Base-by-base conservation (phyloP, 768 basidiomycete genomes). In the Lactarius tabidus region DNA sequence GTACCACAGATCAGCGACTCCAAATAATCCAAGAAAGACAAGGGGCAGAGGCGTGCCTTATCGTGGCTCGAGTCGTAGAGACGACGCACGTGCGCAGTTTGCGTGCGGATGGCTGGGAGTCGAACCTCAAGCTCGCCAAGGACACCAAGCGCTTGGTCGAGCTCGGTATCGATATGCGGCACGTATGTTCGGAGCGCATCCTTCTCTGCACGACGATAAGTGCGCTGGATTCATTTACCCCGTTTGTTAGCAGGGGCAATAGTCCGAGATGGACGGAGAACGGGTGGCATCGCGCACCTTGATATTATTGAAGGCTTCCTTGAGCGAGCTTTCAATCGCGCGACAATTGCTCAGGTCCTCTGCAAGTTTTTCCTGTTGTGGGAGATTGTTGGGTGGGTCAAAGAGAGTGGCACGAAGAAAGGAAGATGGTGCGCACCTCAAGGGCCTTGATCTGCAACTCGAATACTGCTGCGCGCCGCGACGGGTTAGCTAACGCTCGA, bases 291-390 rank as follows among this genome's bases (percentile, higher is more conserved):
- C 18, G 74, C 80, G 63, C 43, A 87, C 90, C 71, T 86, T 82
- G 33, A 91, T 77, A 60, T 80, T 81, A 68, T 74, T 78, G 60
- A 84, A 82, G 6, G 88, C 82, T 60, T 88, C 88, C 67, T 85
- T 85, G 54, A 91, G 79, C 17, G 85, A 80, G 67, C 82, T 82
- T 68, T 91, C 88, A 67, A 91, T 86, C 15, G 87, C 85, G 60
- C 87, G 79, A 60, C 89, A 90, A 72, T 91, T 90, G 71, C 86
- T 86, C 57, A 91, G 76, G 72, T 86, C 83, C 70, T 89, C 85
- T 35, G 86, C 81, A 31, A 92, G 80, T 72, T 83, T 85, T 59
- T 80, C 80, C 89, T 91, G 70, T 55, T 14, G 39, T n/a, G 48
- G 7, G 43, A 38, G 39, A 26, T 35, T 6, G n/a, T 17, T 6